A percentile compares a stretch with the other conserved stretches of the same genome.
These are phyloP conservation scores for Beauveria sp. DNA, from an alignment of 2,329 filamentous ascomycete genomes.

Conservation along the genomic window DNA sequence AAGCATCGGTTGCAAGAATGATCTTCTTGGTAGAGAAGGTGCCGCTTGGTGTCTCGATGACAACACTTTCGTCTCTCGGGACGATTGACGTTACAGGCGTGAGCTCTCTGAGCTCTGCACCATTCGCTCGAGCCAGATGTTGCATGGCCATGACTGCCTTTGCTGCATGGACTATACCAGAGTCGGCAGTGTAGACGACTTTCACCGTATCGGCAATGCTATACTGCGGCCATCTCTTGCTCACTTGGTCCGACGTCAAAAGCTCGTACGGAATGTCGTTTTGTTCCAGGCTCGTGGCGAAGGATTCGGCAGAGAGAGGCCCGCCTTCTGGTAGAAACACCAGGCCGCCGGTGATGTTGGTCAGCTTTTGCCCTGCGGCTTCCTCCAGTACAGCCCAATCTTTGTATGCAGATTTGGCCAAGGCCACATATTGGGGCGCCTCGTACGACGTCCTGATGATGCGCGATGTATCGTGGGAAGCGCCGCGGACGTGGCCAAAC, in stretches of 20 bases:
- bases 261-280: constrained; percentile 17
- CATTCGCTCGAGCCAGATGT: constrained; percentile 6
- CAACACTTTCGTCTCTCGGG: neutral
- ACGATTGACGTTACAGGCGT: constrained; percentile 1
- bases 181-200: constrained; percentile 18
- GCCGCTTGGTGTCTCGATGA: constrained; percentile 8
- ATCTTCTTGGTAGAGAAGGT: constrained; percentile 8
- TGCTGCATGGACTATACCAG: constrained; percentile 16
- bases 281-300: neutral
- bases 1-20: constrained; percentile 13
- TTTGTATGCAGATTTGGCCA: constrained; percentile 18
- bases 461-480: constrained; percentile 19
- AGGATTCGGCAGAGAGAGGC: neutral
- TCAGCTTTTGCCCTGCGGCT: constrained; percentile 14
- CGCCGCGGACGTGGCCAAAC: constrained; percentile 18
- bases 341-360: constrained; percentile 18
- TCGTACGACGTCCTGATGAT: constrained; percentile 19
- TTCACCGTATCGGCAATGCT: constrained; percentile 12
- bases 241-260: constrained; percentile 13
- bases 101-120: constrained; percentile 10
- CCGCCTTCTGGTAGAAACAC: constrained; percentile 17
- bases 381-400: constrained; percentile 18
- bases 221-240: constrained; percentile 17
- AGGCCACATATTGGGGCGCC: constrained; percentile 17
- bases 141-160: constrained; percentile 13